Evolutionary conservation across 2,329 filamentous ascomycete genomes (phyloP), one percentile per base, ranked within the genome.

Genomic region (Sclerotinia nivalis): DNA sequence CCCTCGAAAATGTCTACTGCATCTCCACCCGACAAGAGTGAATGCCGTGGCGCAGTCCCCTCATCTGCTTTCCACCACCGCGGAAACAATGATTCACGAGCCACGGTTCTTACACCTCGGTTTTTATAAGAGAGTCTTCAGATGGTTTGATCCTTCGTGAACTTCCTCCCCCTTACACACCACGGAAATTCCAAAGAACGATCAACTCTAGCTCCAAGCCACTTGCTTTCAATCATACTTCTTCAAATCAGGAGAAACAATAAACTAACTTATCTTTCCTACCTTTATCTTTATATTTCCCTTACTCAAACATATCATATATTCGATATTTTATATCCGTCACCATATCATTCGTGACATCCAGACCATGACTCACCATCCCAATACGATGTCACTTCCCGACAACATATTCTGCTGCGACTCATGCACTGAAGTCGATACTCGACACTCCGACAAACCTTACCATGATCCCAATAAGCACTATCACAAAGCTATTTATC

Each of bases 331-430:
- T n/a, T 18, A 18, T 40, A 40, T 52, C 31, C 20, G 43, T 13
- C 66, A 40, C 45, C 20, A 34, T 40, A 52, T 52, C 52, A 15
- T 25, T 64, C 40, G 34, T 64, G 61, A 64, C 45, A 43, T 20
- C 45, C 45, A 34, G 25, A 52, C 1, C 43, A 54, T 70, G 68
- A 52, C 68, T 59, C 52, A 58, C 61, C n/a, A 15, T n/a, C 40
- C 64, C 37, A n/a, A 40, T 25, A 40, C 34, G 9, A 22, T 61
- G 43, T 43, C 54, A 47, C 37, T 65, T 20, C 61, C 61, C n/a
- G 66, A 62, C 22, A 47, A 56, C 25, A 54, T 70, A 15, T 69
- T 70, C 49, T 70, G 69, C 66, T 70, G 69, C 47, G 25, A 58
- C 20, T 37, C 15, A 22, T 58, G 66, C 37, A 52, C 47, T 2